phyloP scores from a whole-genome alignment of 306 rosid genomes.

The Sesbania bispinosa region DNA sequence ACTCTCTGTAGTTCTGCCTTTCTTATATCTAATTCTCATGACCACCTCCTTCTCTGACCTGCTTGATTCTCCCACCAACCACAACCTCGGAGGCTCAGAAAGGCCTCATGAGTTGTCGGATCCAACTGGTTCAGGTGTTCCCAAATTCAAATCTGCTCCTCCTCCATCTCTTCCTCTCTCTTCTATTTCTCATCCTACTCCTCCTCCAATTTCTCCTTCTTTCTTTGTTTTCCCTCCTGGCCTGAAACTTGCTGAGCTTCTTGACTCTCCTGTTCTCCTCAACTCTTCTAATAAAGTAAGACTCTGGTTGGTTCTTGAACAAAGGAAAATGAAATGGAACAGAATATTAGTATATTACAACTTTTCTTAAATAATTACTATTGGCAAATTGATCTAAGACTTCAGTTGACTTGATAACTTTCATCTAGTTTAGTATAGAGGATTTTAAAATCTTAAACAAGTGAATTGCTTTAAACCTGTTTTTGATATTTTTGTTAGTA shows the following conservation, averaged over 20 bases:
- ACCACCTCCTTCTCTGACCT: constrained; percentile 75
- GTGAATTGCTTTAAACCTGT: neutral
- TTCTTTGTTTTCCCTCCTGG: constrained; percentile 75
- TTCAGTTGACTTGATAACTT: neutral
- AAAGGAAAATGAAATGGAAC: neutral
- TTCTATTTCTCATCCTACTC: constrained; percentile 51
- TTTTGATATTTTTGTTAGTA: neutral
- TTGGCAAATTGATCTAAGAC: too few species aligned
- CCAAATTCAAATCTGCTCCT: constrained; percentile 75
- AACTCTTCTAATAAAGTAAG: constrained; percentile 62
- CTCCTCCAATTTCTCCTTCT: constrained; percentile 70
- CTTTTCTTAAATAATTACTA: too few species aligned
- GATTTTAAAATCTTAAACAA: neutral
- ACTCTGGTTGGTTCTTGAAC: neutral
- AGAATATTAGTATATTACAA: neutral
- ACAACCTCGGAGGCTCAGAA: constrained; percentile 1
- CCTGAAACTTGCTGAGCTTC: constrained; percentile 77
- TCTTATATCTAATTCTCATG: too few species aligned
- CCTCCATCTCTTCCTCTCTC: constrained; percentile 87
- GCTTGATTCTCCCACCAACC: constrained; percentile 40
- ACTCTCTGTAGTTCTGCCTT: too few species aligned
- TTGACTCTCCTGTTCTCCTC: constrained; percentile 90
- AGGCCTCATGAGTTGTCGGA: constrained; percentile 40
- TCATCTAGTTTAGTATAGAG: neutral
- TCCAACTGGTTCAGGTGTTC: constrained; percentile 55